These are phyloP conservation scores for Proliferodiscus dingleyae DNA, from an alignment of 2,329 filamentous ascomycete genomes.

Conservation along the genomic window DNA sequence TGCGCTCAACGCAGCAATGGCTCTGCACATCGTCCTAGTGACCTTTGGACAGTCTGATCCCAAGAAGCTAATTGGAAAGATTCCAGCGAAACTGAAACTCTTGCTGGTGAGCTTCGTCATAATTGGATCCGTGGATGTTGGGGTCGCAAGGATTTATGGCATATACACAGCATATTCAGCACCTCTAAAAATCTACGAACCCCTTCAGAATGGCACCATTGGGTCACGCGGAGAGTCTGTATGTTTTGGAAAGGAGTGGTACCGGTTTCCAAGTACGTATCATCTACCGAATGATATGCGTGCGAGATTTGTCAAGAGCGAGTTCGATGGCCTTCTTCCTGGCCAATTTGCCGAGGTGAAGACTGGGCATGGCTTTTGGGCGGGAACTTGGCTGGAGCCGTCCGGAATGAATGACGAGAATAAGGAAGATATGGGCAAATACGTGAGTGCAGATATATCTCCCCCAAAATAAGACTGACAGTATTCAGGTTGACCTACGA, in stretches of 20 bases:
- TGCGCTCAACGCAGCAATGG: slow-evolving; percentile 80
- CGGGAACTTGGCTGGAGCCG: slow-evolving; percentile 79
- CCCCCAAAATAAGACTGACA: not conserved
- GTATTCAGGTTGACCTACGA: slow-evolving; percentile 55
- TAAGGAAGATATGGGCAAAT: slow-evolving; percentile 80
- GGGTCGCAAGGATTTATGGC: slow-evolving; percentile 68
- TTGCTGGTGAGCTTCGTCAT: slow-evolving; percentile 54
- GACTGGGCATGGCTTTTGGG: slow-evolving; percentile 63
- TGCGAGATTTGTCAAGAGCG: slow-evolving; percentile 85
- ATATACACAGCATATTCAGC: slow-evolving; percentile 79
- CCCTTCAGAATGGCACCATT: slow-evolving; percentile 52
- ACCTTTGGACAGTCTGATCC: slow-evolving; percentile 68
- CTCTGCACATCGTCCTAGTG: slow-evolving; percentile 73
- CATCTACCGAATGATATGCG: slow-evolving; percentile 79
- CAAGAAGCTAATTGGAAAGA: slow-evolving; percentile 60
- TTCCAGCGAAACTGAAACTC: slow-evolving; percentile 73
- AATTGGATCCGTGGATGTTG: slow-evolving; percentile 58
- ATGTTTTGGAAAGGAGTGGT: slow-evolving; percentile 97
- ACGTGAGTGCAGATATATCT: slow-evolving; percentile 46
- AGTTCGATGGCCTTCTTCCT: slow-evolving; percentile 82
- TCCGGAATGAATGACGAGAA: slow-evolving; percentile 90
- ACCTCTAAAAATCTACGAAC: slow-evolving; percentile 65
- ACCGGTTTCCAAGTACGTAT: slow-evolving; percentile 91
- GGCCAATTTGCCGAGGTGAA: slow-evolving; percentile 80
- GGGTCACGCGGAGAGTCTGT: slow-evolving; percentile 62